Evolutionary conservation across 2,329 filamentous ascomycete species (phyloP), one percentile per base, ranked within the genome.

Genomic region (Apiospora marii): DNA sequence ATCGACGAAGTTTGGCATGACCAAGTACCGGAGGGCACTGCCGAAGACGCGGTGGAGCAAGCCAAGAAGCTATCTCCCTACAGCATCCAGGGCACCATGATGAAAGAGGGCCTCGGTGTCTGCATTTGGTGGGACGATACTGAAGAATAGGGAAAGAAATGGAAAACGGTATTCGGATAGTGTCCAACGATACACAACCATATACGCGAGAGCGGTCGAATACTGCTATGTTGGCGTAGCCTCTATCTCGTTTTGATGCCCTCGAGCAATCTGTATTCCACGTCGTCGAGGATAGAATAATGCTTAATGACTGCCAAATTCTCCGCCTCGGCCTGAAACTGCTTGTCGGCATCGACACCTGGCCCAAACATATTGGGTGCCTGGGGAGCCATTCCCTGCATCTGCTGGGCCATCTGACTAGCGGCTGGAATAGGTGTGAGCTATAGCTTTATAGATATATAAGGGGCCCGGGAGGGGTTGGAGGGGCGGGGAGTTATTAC

Each of bases 241-340:
- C 70, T 74, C 76, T 79, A 77, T 74, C 79, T 84, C 85, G 79
- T 80, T 75, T 80, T 82, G 80, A 85, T 82, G 83, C 84, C 84
- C 80, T 87, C 87, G 79, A 98, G 85, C 73, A 99, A 85, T 80
- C 96, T 91, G 80, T 95, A 90, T 85, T 98, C 95, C 72, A 98
- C 92, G 24, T 93, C 93, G 78, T 97, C 94, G 73, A 98, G 85
- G 75, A 98, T 94, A 79, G 94, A 98, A 81, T 94, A 93, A 83
- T 98, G 96, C 82, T 98, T 95, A 79, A 97, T 89, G 34, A 99
- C 96, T 77, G 97, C 95, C 74, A 99, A 83, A 83, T 99, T 99
- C 87, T 99, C 96, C 3, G 94, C 94, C 85, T 99, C 96, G 67
- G 88, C 94, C 81, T 92, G 87, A 84, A 98, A 99, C 82, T 98